A percentile compares a stretch with the other conserved stretches of the same genome.
Conservation (phyloP, 768 basidiomycete genomes). For the Boletus sp. region DNA sequence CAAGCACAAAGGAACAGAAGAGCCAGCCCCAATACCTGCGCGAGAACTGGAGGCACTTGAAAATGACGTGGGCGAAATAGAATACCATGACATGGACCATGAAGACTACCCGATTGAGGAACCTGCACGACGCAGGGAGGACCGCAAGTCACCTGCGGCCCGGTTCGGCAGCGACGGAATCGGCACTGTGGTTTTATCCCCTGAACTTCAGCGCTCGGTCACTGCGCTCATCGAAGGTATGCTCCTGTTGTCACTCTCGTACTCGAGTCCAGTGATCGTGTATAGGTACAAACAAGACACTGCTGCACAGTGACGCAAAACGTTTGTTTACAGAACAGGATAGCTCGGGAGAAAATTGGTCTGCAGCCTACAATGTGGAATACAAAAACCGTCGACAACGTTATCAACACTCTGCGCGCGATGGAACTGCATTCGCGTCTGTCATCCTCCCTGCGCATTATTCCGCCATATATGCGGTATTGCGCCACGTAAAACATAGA, state of each 20-base stretch:
- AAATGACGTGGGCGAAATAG: constrained; percentile 31
- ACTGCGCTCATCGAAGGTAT: constrained; percentile 63
- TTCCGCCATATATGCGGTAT: constrained; percentile 71
- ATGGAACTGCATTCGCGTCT: constrained; percentile 82
- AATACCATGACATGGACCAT: constrained; percentile 32
- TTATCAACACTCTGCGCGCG: constrained; percentile 56
- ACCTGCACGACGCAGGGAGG: constrained; percentile 29
- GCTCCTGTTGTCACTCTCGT: constrained; percentile 11
- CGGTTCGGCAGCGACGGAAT: constrained; percentile 71
- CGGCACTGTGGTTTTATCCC: constrained; percentile 68
- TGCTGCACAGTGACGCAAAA: constrained; percentile 66
- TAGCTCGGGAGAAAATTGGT: constrained; percentile 44
- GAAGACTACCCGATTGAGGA: constrained; percentile 32
- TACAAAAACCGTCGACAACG: constrained; percentile 63
- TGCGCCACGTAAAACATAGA: constrained; percentile 62
- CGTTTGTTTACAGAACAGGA: constrained; percentile 55
- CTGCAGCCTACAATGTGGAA: constrained; percentile 47
- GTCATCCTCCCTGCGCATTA: constrained; percentile 86
- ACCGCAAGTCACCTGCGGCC: constrained; percentile 76
- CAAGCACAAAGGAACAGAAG: constrained; percentile 33
- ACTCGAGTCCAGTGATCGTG: constrained; percentile 8
- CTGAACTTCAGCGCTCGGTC: constrained; percentile 67
- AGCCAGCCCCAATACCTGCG: constrained; percentile 21
- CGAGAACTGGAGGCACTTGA: constrained; percentile 58
- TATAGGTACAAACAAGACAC: constrained; percentile 60